phyloP scores from a whole-genome alignment of 805 yeast genomes.

The Kuraishia piskuri region DNA sequence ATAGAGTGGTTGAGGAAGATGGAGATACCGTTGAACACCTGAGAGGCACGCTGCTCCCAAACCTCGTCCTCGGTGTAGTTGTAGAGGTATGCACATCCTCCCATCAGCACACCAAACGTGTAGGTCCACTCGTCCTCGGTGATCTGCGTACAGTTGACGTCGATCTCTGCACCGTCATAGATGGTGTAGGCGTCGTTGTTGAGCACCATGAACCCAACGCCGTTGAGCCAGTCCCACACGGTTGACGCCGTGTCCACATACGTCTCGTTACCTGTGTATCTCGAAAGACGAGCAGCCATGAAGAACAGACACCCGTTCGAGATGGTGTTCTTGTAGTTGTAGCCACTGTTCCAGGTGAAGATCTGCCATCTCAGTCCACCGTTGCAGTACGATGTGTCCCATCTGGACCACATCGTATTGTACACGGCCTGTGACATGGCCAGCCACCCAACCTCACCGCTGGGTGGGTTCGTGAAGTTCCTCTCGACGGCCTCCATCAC shows the following conservation, averaged over 20 bases:
- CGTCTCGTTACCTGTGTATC: slow-evolving; percentile 68
- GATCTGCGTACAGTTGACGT: slow-evolving; percentile 51
- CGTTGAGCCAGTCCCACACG: slow-evolving; percentile 76
- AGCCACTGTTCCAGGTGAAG: slow-evolving; percentile 89
- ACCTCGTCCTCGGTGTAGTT: slow-evolving; percentile 55
- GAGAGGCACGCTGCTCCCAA: slow-evolving; percentile 59
- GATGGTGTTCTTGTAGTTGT: slow-evolving; percentile 85
- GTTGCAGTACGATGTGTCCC: slow-evolving; percentile 68
- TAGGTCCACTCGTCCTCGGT: slow-evolving; percentile 73
- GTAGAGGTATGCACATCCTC: slow-evolving; percentile 77
- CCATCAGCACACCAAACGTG: slow-evolving; percentile 70
- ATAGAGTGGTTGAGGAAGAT: slow-evolving; percentile 49
- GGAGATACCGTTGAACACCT: slow-evolving; percentile 43
- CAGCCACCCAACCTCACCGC: slow-evolving; percentile 65
- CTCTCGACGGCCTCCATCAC: slow-evolving; percentile 89
- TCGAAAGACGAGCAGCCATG: slow-evolving; percentile 76
- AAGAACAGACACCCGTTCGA: slow-evolving; percentile 89
- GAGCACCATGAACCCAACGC: slow-evolving; percentile 36
- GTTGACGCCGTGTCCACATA: slow-evolving; percentile 69
- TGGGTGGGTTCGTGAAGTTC: slow-evolving; percentile 67
- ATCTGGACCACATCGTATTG: slow-evolving; percentile 82
- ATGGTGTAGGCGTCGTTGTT: slow-evolving; percentile 35
- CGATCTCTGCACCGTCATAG: slow-evolving; percentile 61
- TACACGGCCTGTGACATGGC: slow-evolving; percentile 81
- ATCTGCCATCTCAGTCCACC: slow-evolving; percentile 98